phyloP scores from a whole-genome alignment of 2,329 filamentous ascomycete genomes.

The Rosellinia necatrix region DNA sequence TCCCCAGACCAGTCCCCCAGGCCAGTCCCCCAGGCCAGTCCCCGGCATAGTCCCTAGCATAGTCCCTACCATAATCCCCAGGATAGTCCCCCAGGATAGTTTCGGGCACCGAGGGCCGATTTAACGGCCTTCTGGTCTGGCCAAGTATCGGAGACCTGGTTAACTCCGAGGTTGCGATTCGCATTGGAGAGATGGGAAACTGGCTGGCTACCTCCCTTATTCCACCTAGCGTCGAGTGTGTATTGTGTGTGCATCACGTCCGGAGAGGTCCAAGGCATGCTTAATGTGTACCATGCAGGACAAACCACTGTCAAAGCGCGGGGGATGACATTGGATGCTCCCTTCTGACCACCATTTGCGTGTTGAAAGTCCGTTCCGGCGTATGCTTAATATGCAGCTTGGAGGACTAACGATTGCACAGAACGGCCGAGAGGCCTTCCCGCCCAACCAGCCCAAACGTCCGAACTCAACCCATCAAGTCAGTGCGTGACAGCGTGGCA shows the following conservation, averaged over 20 bases:
- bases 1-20: too few species aligned
- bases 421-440: neutral
- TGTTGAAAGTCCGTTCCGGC: neutral
- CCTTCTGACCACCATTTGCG: neutral
- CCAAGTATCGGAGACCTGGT: too few species aligned
- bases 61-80: too few species aligned
- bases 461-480: neutral
- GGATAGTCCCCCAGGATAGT: too few species aligned
- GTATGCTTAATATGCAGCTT: conserved; percentile 10
- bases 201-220: too few species aligned
- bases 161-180: too few species aligned
- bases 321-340: neutral
- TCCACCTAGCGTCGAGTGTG: neutral
- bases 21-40: too few species aligned
- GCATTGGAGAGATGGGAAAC: too few species aligned
- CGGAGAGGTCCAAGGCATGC: neutral
- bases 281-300: neutral
- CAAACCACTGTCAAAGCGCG: neutral
- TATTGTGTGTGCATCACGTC: neutral
- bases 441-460: neutral
- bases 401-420: neutral
- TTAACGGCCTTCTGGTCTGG: too few species aligned
- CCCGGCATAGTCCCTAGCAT: too few species aligned
- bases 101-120: too few species aligned
- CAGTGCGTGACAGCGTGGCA: neutral